A percentile compares a stretch with the other conserved stretches of the same genome.
Conservation (phyloP, 305 asterid species). For the Fraxinus greggii region DNA sequence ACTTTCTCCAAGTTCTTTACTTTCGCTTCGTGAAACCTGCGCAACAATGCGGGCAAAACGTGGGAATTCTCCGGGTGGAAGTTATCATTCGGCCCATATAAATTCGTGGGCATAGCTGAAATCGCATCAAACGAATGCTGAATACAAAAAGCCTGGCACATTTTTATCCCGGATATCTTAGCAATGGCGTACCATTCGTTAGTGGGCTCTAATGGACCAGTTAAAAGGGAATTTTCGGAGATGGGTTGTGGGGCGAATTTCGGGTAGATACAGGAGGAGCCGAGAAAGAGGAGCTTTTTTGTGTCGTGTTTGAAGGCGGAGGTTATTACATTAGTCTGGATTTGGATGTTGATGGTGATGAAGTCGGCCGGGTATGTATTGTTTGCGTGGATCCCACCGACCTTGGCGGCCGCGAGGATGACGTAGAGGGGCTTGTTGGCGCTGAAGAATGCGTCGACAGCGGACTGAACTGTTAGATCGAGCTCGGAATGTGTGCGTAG, state of each 20-base stretch:
- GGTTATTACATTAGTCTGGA: constrained; percentile 83
- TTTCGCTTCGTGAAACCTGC: constrained; percentile 87
- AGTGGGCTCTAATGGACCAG: constrained; percentile 80
- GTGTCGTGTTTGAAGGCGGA: constrained; percentile 58
- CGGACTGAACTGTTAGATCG: constrained; percentile 76
- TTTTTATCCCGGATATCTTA: constrained; percentile 83
- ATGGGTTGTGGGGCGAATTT: constrained; percentile 92
- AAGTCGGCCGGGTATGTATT: constrained; percentile 86
- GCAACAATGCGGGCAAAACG: constrained; percentile 76
- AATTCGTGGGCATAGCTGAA: constrained; percentile 87
- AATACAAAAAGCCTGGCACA: constrained; percentile 80
- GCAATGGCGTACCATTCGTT: constrained; percentile 93
- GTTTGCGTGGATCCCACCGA: constrained; percentile 95
- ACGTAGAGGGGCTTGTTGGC: constrained; percentile 62
- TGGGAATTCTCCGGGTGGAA: constrained; percentile 93
- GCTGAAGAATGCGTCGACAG: constrained; percentile 76
- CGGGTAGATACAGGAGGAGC: constrained; percentile 95
- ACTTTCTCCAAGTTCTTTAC: constrained; percentile 45
- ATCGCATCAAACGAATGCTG: constrained; percentile 76
- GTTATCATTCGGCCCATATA: constrained; percentile 83
- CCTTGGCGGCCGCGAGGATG: constrained; percentile 90
- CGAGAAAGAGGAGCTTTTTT: constrained; percentile 66
- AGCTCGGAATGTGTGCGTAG: constrained; percentile 82
- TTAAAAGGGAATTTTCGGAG: constrained; percentile 67
- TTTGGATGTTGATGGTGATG: constrained; percentile 86